Base-by-base conservation (phyloP, 1,284 basidiomycete species). In the Naganishia cerealis region DNA sequence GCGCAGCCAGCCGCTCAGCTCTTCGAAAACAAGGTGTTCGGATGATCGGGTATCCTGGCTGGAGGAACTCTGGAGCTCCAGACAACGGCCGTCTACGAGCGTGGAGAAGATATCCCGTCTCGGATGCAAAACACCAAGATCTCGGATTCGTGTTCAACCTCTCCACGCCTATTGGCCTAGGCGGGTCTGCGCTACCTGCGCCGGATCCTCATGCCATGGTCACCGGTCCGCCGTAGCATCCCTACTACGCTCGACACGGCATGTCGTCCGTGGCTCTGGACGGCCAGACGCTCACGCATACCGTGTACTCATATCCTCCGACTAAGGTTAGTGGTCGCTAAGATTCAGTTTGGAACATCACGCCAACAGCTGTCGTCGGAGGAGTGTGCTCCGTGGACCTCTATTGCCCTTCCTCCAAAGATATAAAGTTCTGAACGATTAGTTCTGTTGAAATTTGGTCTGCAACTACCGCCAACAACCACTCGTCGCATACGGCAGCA, bases 71-170 rank as follows among this genome's bases (percentile, higher is more conserved):
- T 36, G 39, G 21, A n/a, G 18, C 38, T n/a, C 59, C 61, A 50
- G 61, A 42, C 61, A 50, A 54, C 61, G 61, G 36, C 61, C 61
- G 61, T 39, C 42, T 63, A 38, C 38, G 29, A n/a, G 61, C 61
- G 50, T 54, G 61, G 61, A 38, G 16, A 38, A 6, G 40, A 54
- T 29, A n/a, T 24, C 36, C 61, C 50, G 38, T 21, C 12, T n/a
- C 61, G 59, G 59, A 53, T 52, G 26, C 59, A 62, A 62, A 50
- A 12, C 13, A 24, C 5, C 40, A 13, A 29, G 26, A 15, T 48
- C 40, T 40, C 26, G 16, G 16, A 26, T 57, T 57, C 39, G 18
- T n/a, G 16, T 40, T 36, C 43, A 48, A 36, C 57, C 48, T 59
- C 57, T 36, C 24, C 29, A 15, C 46, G 42, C 42, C 46, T 29